Evolutionary conservation across 192 early-diverging fungal species (phyloP), one percentile per base, ranked within the genome.

Genomic region (Entomortierella parvispora): DNA sequence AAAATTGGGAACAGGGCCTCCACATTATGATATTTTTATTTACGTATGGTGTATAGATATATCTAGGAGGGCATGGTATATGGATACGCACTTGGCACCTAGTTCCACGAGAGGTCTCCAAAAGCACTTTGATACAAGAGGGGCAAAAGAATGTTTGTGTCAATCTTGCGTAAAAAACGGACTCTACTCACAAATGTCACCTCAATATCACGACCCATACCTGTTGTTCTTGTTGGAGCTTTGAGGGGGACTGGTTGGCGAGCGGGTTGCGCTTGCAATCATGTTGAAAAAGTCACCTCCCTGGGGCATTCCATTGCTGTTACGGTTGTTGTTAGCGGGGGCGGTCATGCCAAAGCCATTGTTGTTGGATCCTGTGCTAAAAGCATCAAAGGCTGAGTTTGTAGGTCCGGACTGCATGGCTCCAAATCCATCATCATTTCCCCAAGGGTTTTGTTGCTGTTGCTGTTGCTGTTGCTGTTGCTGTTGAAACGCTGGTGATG

Each of bases 21-120:
- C n/a, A n/a, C n/a, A n/a, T n/a, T n/a, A n/a, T n/a, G n/a, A n/a
- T n/a, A n/a, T n/a, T n/a, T n/a, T n/a, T n/a, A n/a, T n/a, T n/a
- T 40, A 40, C 12, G 37, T 40, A 12, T 40, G 37, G 37, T 40
- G 12, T 40, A 40, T 40, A n/a, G n/a, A n/a, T n/a, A n/a, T 29
- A 26, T 5, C 20, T 50, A 7, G 6, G 23, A 50, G 48, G 48
- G 18, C 48, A 50, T 50, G n/a, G 8, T 20, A 56, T 56, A 20
- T 34, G 14, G 4, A 20, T 57, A 2, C 11, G 22, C 44, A 45
- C 8, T 18, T 15, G 6, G 55, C 28, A 31, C 42, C 28, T 64
- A 77, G 61, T 77, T 77, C 74, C 74, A 77, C 15, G 60, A 58
- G 4, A 77, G 61, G 61, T 77, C 74, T 5, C 66, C 61, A 58